These are phyloP conservation scores for Ceratobasidium sp. DNA, from an alignment of 1,284 basidiomycete species.

Conservation along the genomic window DNA sequence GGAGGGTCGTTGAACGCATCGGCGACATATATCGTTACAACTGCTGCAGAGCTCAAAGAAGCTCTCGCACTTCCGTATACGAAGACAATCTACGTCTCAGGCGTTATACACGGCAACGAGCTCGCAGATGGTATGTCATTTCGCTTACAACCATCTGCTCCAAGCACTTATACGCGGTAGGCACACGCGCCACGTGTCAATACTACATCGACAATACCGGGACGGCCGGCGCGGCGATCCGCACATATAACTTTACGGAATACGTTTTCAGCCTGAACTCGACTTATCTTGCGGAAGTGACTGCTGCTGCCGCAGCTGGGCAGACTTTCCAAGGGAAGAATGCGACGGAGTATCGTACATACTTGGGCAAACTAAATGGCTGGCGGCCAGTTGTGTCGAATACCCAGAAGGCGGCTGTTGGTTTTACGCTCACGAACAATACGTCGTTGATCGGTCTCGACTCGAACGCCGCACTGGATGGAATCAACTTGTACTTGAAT, in stretches of 20 bases:
- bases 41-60: constrained; percentile 22
- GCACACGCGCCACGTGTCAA: constrained; percentile 25
- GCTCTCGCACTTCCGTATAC: constrained; percentile 27
- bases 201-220: constrained; percentile 33
- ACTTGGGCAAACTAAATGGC: constrained; percentile 19
- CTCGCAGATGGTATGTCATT: constrained; percentile 23
- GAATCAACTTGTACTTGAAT: constrained; percentile 35
- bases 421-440: constrained; percentile 21
- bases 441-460: constrained; percentile 33
- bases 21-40: constrained; percentile 33
- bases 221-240: constrained; percentile 27
- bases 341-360: constrained; percentile 25
- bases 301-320: constrained; percentile 23
- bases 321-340: constrained; percentile 4
- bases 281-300: constrained; percentile 8
- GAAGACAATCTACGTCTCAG: constrained; percentile 32
- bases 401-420: constrained; percentile 35
- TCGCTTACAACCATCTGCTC: not conserved
- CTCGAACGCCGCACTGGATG: constrained; percentile 25
- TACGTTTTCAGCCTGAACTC: constrained; percentile 33
- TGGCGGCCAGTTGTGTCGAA: constrained; percentile 38
- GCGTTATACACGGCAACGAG: constrained; percentile 33
- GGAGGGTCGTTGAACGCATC: constrained; percentile 31
- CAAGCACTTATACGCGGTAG: not conserved
- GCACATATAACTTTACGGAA: constrained; percentile 41